Base-by-base conservation (phyloP, 495 filamentous ascomycete species). In the Penicillium soppii region DNA sequence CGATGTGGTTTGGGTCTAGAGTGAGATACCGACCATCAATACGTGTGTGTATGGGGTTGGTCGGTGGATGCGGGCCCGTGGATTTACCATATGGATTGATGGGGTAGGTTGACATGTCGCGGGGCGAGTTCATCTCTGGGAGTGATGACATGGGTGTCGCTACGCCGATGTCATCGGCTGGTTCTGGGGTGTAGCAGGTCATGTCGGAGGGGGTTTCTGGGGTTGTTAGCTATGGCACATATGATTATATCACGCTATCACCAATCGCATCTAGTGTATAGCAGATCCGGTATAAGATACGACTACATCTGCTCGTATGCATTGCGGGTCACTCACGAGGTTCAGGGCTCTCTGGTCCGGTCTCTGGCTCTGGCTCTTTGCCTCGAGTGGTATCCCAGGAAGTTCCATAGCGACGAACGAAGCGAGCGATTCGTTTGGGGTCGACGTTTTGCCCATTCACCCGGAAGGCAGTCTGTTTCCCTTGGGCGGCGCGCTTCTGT, bases 401-500 rank as follows among this genome's bases (percentile, higher is more conserved):
- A 1, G 46, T 41, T 12, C 63, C 61, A 43, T 74, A 67, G 47
- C 71, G 63, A 43, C 71, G 69, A 12, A 67, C 57, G 35, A 74
- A 74, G 8, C 71, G 67, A 22, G 71, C 59, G 32, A 74, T 68
- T 19, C 69, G 67, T 39, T 72, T 74, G 8, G 58, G 44, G 32
- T 74, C 71, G 32, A 74, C 64, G 25, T 66, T 59, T 22, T 74
- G 69, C 4, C 71, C 71, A 27, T 56, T 61, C 6, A 70, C 59
- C 5, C 70, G 66, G 37, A 74, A 74, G n/a, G 67, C 71, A 1
- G 70, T 74, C 47, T 66, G 65, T 50, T 74, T 74, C 53, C 71
- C 71, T 22, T 58, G 61, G 40, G 71, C 70, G 27, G 71, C 71
- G 13, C 71, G 70, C 39, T 70, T 73, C 53, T 70, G 59, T 37